These are phyloP conservation scores for Suillus placidus DNA, from an alignment of 768 basidiomycete species.

Conservation along the genomic window DNA sequence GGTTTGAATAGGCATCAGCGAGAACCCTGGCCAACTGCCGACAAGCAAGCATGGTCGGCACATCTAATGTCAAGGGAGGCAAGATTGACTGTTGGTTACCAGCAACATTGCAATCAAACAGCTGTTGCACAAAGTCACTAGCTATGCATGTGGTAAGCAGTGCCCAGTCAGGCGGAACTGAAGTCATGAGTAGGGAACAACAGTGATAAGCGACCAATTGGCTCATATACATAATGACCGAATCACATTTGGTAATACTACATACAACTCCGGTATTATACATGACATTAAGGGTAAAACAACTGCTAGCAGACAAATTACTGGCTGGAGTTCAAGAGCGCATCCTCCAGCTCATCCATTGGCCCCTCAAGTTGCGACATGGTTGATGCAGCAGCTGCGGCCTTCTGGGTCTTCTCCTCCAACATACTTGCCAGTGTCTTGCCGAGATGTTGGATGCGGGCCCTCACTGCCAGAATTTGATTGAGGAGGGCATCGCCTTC, in stretches of 20 bases:
- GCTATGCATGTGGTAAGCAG: neutral
- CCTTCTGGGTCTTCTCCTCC: neutral
- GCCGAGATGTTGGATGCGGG: neutral
- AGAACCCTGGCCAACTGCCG: neutral
- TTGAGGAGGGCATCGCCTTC: neutral
- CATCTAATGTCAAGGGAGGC: neutral
- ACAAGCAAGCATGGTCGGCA: neutral
- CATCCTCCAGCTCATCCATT: neutral
- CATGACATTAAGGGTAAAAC: fast-evolving
- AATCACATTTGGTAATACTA: neutral
- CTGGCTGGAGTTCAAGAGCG: fast-evolving
- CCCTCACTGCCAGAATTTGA: neutral
- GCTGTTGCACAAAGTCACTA: neutral
- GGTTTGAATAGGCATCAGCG: neutral
- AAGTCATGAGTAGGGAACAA: neutral
- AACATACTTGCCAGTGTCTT: neutral
- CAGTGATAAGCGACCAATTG: too few species aligned
- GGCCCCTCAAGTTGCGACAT: neutral
- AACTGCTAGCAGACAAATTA: neutral
- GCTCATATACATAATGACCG: neutral
- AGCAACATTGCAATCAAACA: neutral
- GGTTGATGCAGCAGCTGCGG: neutral
- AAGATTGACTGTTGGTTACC: neutral
- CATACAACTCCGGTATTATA: neutral
- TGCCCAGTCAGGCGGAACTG: neutral